phyloP scores from a whole-genome alignment of 2,329 filamentous ascomycete species.

The Coniochaeta sp. region DNA sequence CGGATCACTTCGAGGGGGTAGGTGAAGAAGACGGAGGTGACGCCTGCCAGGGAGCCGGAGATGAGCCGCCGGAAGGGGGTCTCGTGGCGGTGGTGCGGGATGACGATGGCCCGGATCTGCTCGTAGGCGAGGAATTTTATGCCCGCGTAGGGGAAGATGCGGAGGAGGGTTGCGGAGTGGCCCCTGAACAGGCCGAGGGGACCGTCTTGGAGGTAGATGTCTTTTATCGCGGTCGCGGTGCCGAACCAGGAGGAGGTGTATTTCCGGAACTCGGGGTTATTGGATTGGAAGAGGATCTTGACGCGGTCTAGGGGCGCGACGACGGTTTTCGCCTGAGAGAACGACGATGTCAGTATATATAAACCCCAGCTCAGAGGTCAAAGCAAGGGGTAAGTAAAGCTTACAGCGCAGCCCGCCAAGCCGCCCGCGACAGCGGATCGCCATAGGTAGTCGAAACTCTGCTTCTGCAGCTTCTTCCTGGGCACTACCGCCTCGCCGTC shows the following conservation, averaged over 20 bases:
- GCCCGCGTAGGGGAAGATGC: slow-evolving; percentile 94
- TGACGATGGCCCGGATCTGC: slow-evolving; percentile 77
- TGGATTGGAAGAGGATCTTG: slow-evolving; percentile 96
- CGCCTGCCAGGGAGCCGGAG: slow-evolving; percentile 69
- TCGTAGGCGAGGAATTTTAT: slow-evolving; percentile 99
- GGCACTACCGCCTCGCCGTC: slow-evolving; percentile 43
- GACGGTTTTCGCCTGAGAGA: slow-evolving; percentile 75
- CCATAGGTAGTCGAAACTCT: slow-evolving; percentile 75
- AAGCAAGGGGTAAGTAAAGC: slow-evolving; percentile 26
- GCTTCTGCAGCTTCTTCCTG: slow-evolving; percentile 51
- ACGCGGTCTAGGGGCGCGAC: slow-evolving; percentile 95
- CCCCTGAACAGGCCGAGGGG: slow-evolving; percentile 76
- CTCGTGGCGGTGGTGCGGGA: slow-evolving; percentile 64
- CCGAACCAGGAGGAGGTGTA: slow-evolving; percentile 88
- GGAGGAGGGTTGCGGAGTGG: slow-evolving; percentile 85
- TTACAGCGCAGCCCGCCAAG: slow-evolving; percentile 82
- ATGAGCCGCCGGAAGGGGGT: slow-evolving; percentile 70
- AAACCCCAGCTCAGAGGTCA: neutral
- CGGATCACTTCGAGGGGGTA: slow-evolving; percentile 91
- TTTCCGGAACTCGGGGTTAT: slow-evolving; percentile 87
- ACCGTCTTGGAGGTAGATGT: slow-evolving; percentile 75
- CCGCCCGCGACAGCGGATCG: slow-evolving; percentile 83
- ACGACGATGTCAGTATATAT: slow-evolving; percentile 9
- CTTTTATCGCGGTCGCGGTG: slow-evolving; percentile 70
- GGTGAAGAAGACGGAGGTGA: slow-evolving; percentile 90